Evolutionary conservation across 345 rosid genomes (phyloP).

Genomic region (Gynandropsis gynandra): DNA sequence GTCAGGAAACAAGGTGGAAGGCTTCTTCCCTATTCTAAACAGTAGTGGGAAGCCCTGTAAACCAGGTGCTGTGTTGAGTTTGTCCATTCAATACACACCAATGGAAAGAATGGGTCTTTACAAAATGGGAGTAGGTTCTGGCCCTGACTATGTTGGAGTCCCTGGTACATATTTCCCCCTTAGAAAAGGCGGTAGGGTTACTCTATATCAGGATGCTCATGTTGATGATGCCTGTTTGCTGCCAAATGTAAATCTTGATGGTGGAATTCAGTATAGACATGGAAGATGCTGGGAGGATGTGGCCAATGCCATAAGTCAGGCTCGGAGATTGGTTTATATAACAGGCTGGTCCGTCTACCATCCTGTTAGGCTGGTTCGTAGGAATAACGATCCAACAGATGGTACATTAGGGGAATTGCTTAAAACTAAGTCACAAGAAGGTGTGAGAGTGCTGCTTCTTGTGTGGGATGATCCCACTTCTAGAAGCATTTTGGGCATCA

Average conservation of each 20-base stretch:
- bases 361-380: conserved; percentile 55
- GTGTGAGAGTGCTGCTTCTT: conserved; percentile 84
- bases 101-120: conserved; percentile 41
- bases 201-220: conserved; percentile 93
- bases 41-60: conserved; percentile 64
- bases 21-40: conserved; percentile 54
- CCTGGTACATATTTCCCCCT: conserved; percentile 84
- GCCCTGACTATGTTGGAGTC: conserved; percentile 53
- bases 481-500: conserved; percentile 54
- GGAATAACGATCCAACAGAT: conserved; percentile 27
- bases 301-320: conserved; percentile 64
- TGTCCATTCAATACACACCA: conserved; percentile 65
- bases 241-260: conserved; percentile 54
- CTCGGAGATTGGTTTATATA: conserved; percentile 73
- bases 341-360: conserved; percentile 90
- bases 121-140: conserved; percentile 49
- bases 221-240: conserved; percentile 45
- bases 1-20: conserved; percentile 49
- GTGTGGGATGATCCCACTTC: conserved; percentile 99
- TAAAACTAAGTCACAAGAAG: conserved; percentile 84
- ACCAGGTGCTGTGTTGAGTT: conserved; percentile 53
- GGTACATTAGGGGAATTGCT: conserved; percentile 68
- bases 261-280: conserved; percentile 40
- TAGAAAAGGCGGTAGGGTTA: conserved; percentile 70
- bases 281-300: conserved; percentile 76